Evolutionary conservation across 2,329 filamentous ascomycete species (phyloP).

Genomic region (Dothideomycetes sp.): DNA sequence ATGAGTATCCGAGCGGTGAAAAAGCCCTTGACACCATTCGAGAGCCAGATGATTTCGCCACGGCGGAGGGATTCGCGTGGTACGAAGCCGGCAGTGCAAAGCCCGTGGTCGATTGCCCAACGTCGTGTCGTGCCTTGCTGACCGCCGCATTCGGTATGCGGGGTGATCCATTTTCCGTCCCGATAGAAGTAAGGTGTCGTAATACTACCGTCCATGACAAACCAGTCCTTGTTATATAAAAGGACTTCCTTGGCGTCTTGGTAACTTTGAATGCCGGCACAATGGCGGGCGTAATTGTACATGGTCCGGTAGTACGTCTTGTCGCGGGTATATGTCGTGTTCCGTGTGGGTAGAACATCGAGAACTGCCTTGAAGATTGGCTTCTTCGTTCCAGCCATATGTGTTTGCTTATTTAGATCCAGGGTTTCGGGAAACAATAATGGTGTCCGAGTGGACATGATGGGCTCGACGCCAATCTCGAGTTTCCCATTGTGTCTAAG

Average conservation of each 20-base stretch:
- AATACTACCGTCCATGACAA: constrained; percentile 76
- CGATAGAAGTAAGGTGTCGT: constrained; percentile 77
- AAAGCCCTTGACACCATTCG: constrained; percentile 79
- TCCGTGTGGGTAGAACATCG: constrained; percentile 39
- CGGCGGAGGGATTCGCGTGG: constrained; percentile 48
- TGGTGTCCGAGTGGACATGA: constrained; percentile 34
- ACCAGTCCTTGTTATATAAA: constrained; percentile 51
- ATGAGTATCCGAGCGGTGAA: constrained; percentile 17
- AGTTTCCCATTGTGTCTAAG: constrained; percentile 33
- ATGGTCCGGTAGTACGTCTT: constrained; percentile 69
- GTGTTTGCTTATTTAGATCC: constrained; percentile 25
- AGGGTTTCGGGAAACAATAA: constrained; percentile 46
- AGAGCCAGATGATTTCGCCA: constrained; percentile 77
- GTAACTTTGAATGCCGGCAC: constrained; percentile 42
- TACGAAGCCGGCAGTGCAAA: constrained; percentile 58
- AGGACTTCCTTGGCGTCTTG: constrained; percentile 58
- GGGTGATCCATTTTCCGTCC: constrained; percentile 66
- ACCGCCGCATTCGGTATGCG: constrained; percentile 57
- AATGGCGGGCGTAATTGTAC: constrained; percentile 59
- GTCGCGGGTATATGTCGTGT: constrained; percentile 62
- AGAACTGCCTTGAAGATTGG: constrained; percentile 31
- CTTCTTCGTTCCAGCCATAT: constrained; percentile 15
- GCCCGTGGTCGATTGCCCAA: constrained; percentile 62
- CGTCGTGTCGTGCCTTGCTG: constrained; percentile 72
- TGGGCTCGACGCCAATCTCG: constrained; percentile 27